Conservation (phyloP, 2,329 filamentous ascomycete species). For the Cladosporium sp. region DNA sequence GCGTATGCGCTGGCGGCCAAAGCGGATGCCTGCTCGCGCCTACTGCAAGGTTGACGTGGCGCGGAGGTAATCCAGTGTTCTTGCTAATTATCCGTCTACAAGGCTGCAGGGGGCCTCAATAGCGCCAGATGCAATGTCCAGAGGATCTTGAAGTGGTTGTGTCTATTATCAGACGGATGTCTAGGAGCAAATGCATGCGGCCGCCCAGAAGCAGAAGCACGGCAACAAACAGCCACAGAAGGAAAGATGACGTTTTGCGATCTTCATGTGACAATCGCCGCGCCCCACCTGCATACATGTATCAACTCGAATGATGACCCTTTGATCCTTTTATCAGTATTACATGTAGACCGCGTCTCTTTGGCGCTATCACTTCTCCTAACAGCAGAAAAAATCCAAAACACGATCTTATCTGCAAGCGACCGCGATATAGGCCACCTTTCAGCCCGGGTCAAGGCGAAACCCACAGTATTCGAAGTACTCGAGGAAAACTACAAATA, state of each 20-base stretch:
- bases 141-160: background rate
- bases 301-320: background rate
- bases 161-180: background rate
- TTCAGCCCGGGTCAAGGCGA: background rate
- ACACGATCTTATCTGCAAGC: background rate
- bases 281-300: background rate
- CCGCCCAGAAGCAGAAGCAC: background rate
- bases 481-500: too few species aligned
- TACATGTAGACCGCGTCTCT: background rate
- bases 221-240: background rate
- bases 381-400: background rate
- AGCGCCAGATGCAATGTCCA: too few species aligned
- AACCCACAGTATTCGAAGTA: background rate
- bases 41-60: conserved; percentile 16
- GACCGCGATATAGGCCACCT: background rate
- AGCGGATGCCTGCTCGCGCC: conserved; percentile 15
- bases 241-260: background rate
- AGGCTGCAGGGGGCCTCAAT: background rate
- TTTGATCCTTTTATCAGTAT: background rate
- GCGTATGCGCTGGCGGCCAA: conserved; percentile 6
- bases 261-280: background rate
- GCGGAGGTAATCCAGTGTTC: background rate
- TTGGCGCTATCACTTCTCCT: background rate
- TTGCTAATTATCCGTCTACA: background rate
- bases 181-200: background rate